A percentile compares a stretch with the other conserved stretches of the same genome.
These are phyloP conservation scores for Takakia lepidozioides DNA, from an alignment of 225 moss, liverwort and hornwort genomes.

Conservation along the genomic window DNA sequence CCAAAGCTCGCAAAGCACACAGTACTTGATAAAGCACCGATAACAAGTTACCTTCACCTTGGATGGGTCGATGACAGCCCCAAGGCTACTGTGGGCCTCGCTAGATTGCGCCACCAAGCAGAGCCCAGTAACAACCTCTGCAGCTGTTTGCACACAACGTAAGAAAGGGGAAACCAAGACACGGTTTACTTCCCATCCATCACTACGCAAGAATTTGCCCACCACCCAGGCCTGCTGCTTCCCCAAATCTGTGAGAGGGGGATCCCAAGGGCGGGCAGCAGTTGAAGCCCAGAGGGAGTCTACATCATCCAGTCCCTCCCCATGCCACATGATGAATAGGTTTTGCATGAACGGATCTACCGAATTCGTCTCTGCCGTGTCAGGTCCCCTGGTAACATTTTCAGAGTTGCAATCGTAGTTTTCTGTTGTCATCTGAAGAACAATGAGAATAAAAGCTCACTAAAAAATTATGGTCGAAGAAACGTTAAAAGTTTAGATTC, in stretches of 20 bases:
- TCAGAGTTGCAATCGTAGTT: too few relatives aligned
- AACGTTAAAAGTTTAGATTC: too few relatives aligned
- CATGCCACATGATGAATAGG: conserved; percentile 65
- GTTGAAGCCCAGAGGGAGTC: conserved; percentile 39
- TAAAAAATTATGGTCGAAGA: too few relatives aligned
- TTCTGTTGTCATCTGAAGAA: too few relatives aligned
- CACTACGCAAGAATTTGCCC: conserved; percentile 30
- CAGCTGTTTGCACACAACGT: conserved; percentile 68
- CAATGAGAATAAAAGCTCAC: too few relatives aligned
- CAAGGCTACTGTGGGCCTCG: conserved; percentile 18
- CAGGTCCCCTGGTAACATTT: too few relatives aligned
- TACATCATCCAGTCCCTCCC: conserved; percentile 63
- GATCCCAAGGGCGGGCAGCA: conserved; percentile 60
- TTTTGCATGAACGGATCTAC: too few relatives aligned
- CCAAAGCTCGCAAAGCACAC: too few relatives aligned
- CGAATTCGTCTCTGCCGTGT: too few relatives aligned
- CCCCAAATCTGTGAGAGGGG: conserved; percentile 54
- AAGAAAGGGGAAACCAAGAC: conserved; percentile 70
- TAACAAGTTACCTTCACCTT: conserved; percentile 60
- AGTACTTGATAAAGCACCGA: too few relatives aligned
- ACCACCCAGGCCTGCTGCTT: conserved; percentile 35
- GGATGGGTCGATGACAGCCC: conserved; percentile 22
- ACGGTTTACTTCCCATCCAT: conserved; percentile 41
- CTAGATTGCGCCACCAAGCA: conserved; percentile 26
- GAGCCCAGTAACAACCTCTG: conserved; percentile 55